Evolutionary conservation across 2,329 filamentous ascomycete genomes (phyloP).

Genomic region (Didymella segeticola): DNA sequence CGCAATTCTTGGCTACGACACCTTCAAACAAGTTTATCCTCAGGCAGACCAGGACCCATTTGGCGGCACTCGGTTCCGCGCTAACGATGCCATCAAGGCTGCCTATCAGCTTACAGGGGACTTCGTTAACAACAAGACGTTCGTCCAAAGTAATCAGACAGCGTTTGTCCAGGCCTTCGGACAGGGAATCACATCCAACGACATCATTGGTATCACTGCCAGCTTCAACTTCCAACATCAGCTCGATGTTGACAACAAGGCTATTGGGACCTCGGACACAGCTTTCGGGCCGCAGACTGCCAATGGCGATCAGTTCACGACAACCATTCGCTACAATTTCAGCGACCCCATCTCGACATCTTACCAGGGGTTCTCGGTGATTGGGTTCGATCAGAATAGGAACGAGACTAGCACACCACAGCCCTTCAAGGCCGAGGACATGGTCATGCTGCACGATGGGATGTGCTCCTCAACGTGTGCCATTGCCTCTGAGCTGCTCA

Average conservation of each 20-base stretch:
- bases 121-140: slow-evolving; percentile 40
- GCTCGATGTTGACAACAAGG: slow-evolving; percentile 39
- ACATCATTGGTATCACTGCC: slow-evolving; percentile 34
- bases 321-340: slow-evolving; percentile 47
- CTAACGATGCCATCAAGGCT: slow-evolving; percentile 49
- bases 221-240: slow-evolving; percentile 45
- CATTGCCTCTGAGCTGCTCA: slow-evolving; percentile 55
- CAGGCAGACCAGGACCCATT: slow-evolving; percentile 49
- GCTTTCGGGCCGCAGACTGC: slow-evolving; percentile 45
- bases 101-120: slow-evolving; percentile 43
- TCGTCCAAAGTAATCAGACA: slow-evolving; percentile 36
- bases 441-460: slow-evolving; percentile 53
- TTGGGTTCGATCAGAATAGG: slow-evolving; percentile 39
- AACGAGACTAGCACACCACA: slow-evolving; percentile 41
- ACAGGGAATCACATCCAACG: slow-evolving; percentile 22
- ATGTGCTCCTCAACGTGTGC: slow-evolving; percentile 57
- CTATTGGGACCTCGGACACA: slow-evolving; percentile 43
- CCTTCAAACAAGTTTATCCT: slow-evolving; percentile 64
- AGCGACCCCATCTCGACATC: slow-evolving; percentile 39
- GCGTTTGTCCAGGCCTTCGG: slow-evolving; percentile 38
- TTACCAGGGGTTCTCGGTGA: slow-evolving; percentile 39
- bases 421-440: slow-evolving; percentile 49
- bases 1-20: slow-evolving; percentile 50
- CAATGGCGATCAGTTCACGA: slow-evolving; percentile 47
- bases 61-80: slow-evolving; percentile 56